Conservation (phyloP, 192 early-diverging fungal species). For the Podila horticola region DNA sequence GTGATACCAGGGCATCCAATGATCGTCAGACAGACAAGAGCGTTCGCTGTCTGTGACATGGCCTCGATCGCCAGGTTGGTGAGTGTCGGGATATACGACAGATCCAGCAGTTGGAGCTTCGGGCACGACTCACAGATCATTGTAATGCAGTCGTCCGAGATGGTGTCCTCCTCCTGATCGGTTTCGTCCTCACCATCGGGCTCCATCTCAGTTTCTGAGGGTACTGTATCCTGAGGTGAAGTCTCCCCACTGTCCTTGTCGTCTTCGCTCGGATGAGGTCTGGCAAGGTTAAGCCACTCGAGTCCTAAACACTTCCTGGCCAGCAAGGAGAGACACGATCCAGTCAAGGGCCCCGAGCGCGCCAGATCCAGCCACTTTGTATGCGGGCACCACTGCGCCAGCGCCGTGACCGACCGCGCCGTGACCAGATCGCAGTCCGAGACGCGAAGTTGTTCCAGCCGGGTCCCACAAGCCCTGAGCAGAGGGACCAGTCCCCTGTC, state of each 20-base stretch:
- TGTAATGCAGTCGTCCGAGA: constrained; percentile 35
- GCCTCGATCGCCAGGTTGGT: constrained; percentile 49
- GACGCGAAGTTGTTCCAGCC: constrained; percentile 44
- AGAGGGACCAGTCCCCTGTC: constrained; percentile 47
- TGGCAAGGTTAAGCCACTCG: constrained; percentile 54
- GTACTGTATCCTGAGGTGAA: no score
- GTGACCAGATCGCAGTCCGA: constrained; percentile 51
- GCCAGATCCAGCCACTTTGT: constrained; percentile 58
- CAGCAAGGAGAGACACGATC: constrained; percentile 19
- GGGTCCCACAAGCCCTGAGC: constrained; percentile 29
- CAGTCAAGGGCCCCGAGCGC: constrained; percentile 32
- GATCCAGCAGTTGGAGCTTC: constrained; percentile 50
- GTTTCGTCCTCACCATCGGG: neutral
- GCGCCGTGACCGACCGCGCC: constrained; percentile 9
- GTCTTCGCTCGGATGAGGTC: constrained; percentile 10
- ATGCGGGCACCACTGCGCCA: constrained; percentile 33
- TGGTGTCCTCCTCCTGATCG: neutral
- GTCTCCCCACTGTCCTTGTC: neutral
- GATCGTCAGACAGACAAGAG: constrained; percentile 54
- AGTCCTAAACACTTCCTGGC: constrained; percentile 37
- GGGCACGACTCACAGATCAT: constrained; percentile 39
- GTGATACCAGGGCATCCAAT: constrained; percentile 56
- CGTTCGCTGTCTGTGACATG: constrained; percentile 30
- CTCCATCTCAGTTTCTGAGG: no score
- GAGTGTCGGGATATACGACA: constrained; percentile 49